phyloP scores from a whole-genome alignment of 192 early-diverging fungal species.

The Mortierella antarctica region DNA sequence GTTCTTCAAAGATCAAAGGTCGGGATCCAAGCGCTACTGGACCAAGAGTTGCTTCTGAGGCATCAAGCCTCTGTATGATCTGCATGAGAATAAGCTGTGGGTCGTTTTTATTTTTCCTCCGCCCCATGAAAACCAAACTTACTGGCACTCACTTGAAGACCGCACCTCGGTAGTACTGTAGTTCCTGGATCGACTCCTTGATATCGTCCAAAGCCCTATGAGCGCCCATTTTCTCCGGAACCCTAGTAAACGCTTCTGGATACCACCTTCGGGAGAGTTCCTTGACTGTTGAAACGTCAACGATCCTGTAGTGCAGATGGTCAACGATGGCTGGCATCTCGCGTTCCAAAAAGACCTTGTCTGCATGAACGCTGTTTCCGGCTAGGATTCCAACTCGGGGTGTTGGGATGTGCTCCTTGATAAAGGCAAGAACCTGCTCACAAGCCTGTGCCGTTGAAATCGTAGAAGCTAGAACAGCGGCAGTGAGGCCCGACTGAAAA shows the following conservation, averaged over 20 bases:
- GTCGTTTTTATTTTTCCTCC: too few species aligned
- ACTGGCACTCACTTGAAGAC: conserved; percentile 64
- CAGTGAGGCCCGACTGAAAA: conserved; percentile 79
- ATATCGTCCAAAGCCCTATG: conserved; percentile 95
- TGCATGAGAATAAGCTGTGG: too few species aligned
- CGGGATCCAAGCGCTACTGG: too few species aligned
- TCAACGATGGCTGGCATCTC: conserved; percentile 83
- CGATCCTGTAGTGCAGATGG: conserved; percentile 86
- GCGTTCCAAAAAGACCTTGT: conserved; percentile 84
- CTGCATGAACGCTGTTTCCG: conserved; percentile 94
- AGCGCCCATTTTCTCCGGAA: conserved; percentile 68
- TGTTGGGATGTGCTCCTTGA: conserved; percentile 75
- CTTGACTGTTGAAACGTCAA: conserved; percentile 93
- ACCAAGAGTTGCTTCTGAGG: too few species aligned
- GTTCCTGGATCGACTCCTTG: conserved; percentile 89
- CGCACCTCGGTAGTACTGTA: conserved; percentile 75
- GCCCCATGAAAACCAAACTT: too few species aligned
- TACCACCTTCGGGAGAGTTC: conserved; percentile 89
- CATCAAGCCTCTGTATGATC: too few species aligned
- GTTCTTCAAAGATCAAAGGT: too few species aligned
- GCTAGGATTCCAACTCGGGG: conserved; percentile 77
- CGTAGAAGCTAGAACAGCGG: conserved; percentile 74
- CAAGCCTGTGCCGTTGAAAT: conserved; percentile 78
- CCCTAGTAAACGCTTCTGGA: conserved; percentile 57
- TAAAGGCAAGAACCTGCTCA: conserved; percentile 74